A percentile compares a stretch with the other conserved stretches of the same genome.
Conservation (phyloP, 116 monocot species). For the Iris pallida region DNA sequence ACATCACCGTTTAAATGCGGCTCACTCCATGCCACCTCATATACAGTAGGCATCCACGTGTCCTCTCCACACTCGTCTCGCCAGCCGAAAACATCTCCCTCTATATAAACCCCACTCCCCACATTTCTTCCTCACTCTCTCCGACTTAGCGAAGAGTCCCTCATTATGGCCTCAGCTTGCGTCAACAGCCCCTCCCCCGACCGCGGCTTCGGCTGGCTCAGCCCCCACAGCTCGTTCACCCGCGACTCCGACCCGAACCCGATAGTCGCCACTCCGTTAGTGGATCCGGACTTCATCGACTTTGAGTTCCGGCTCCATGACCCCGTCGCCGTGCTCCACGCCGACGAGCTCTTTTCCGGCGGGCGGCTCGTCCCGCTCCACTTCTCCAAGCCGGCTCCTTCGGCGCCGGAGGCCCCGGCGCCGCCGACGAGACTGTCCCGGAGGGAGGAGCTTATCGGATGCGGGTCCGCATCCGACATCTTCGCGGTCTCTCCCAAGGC, state of each 20-base stretch:
- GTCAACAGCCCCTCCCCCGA: conserved; percentile 6
- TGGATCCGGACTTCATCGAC: conserved; percentile 29
- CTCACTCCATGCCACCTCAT: no score
- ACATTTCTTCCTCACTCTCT: no score
- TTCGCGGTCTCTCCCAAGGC: conserved; percentile 40
- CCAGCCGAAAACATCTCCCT: no score
- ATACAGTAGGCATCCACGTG: no score
- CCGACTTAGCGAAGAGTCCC: no score
- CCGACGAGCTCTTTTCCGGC: conserved; percentile 70
- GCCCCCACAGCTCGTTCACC: conserved; percentile 15
- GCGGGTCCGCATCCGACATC: conserved; percentile 7
- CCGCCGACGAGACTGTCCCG: no score
- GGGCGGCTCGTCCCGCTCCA: conserved; percentile 74
- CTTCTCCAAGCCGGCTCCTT: no score
- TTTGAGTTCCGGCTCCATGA: conserved; percentile 52
- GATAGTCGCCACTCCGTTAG: not conserved
- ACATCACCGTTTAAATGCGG: no score
- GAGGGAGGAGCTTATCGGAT: not conserved
- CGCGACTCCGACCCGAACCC: not conserved
- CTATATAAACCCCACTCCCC: no score
- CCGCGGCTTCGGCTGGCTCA: not conserved
- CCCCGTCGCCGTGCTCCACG: conserved; percentile 28
- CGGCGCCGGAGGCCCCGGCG: no score
- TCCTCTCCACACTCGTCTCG: no score
- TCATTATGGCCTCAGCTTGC: conserved; percentile 30